Evolutionary conservation across 495 filamentous ascomycete genomes (phyloP), one percentile per base, ranked within the genome.

Genomic region (Penicillium taxi): DNA sequence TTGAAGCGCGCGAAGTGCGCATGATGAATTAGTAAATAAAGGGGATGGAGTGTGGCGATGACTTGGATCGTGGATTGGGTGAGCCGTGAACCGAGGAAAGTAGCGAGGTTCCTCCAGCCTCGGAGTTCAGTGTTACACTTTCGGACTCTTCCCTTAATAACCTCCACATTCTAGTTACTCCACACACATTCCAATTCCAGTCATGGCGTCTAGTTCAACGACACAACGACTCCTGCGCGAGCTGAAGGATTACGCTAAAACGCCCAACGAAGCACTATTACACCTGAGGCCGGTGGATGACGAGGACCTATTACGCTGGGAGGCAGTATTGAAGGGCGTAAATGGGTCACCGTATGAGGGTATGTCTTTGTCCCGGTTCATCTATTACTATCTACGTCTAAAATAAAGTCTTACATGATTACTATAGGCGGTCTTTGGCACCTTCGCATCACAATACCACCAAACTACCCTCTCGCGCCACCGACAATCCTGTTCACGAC

Each of bases 401-500:
- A 6, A 6, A 2, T 29, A 11, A n/a, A 29, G 5, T 12, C 26
- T 5, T 6, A 29, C n/a, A 32, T 15, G 24, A 2, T 6, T 6
- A 24, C 6, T 11, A 14, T 41, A 86, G 85, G 76, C 55, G 91
- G 91, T 37, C 75, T 78, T 35, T 98, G 87, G 88, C 75, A 78
- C 44, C 81, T 98, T 44, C 52, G 61, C 58, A 86, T 98, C 63
- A 49, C 56, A 35, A 73, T 96, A 49, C 90, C 91, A 0, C 41
- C 73, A 0, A 78, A 70, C 32, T 96, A 98, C 67, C 91, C 91
- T 0, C 65, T 79, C 24, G 42, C 71, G 2, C 84, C 91, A 6
- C 91, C 91, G 0, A 67, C 60, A 8, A 82, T 96, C 43, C 66
- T 46, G 26, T 98, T 98, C 66, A 60, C 68, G 1, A 96, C 86